Evolutionary conservation across 75 land plant genomes (phyloP).

Genomic region (Cryptomeria japonica): DNA sequence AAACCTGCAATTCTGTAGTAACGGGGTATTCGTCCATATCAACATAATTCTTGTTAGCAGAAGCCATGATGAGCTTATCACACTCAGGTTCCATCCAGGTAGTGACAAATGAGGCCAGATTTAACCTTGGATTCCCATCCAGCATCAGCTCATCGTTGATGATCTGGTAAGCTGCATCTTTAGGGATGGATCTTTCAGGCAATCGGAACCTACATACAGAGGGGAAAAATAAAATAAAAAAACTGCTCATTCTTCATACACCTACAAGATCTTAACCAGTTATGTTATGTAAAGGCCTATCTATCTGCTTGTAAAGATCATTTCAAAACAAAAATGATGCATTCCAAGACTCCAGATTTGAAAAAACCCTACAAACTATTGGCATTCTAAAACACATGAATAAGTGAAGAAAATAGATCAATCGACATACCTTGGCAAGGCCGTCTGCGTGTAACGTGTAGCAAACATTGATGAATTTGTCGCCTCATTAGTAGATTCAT

Average conservation of each 20-base stretch:
- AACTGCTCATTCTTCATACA: background rate
- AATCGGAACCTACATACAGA: constrained; percentile 17
- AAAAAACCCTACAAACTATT: no score
- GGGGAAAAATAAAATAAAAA: no score
- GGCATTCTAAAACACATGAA: background rate
- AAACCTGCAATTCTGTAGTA: constrained; percentile 37
- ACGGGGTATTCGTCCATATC: constrained; percentile 15
- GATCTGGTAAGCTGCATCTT: constrained; percentile 44
- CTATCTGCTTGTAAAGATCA: background rate
- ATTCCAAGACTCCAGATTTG: constrained; percentile 10
- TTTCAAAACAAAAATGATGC: background rate
- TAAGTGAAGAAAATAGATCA: background rate
- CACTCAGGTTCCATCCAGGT: constrained; percentile 50
- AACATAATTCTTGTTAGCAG: no score
- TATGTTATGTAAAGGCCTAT: no score
- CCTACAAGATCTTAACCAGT: background rate
- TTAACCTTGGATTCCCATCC: constrained; percentile 42
- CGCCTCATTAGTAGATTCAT: constrained; percentile 20
- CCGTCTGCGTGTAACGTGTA: constrained; percentile 45
- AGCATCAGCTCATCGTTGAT: constrained; percentile 40
- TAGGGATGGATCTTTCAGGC: constrained; percentile 25
- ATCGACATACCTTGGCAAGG: constrained; percentile 33
- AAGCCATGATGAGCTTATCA: no score
- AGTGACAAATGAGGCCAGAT: constrained; percentile 38
- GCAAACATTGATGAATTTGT: constrained; percentile 46